A percentile compares a stretch with the other conserved stretches of the same genome.
These are phyloP conservation scores for Naematelia encephala DNA, from an alignment of 768 basidiomycete species.

Conservation along the genomic window DNA sequence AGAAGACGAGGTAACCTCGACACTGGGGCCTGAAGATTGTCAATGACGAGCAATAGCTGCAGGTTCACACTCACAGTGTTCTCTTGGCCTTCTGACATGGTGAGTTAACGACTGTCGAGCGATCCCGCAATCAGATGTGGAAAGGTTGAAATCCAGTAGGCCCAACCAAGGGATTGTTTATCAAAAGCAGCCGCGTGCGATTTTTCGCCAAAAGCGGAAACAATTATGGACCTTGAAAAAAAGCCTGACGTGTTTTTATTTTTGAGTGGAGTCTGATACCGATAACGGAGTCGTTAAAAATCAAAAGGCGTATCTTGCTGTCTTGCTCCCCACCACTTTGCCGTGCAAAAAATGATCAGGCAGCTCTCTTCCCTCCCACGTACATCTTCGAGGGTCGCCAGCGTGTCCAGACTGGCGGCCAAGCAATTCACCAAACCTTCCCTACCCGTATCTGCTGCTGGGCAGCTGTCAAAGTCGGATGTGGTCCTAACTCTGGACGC, in stretches of 20 bases:
- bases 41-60: background rate
- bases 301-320: background rate
- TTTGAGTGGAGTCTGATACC: background rate
- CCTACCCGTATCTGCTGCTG: constrained; percentile 15
- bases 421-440: constrained; percentile 25
- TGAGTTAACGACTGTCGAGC: background rate
- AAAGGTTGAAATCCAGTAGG: background rate
- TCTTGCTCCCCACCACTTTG: background rate
- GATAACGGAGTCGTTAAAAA: background rate
- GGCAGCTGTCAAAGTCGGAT: constrained; percentile 22
- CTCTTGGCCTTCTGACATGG: constrained; percentile 40
- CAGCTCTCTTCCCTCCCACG: constrained; percentile 1
- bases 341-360: constrained; percentile 5
- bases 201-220: no score
- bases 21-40: constrained; percentile 18
- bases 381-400: background rate
- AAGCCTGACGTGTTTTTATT: background rate
- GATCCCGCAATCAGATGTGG: background rate
- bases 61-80: constrained; percentile 24
- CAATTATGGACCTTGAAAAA: background rate
- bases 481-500: constrained; percentile 47
- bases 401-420: background rate
- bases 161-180: constrained; percentile 6
- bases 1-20: constrained; percentile 37
- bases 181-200: constrained; percentile 14